Percentiles rank a stretch among this genome's conserved stretches.
phyloP scores from a whole-genome alignment of 2,329 filamentous ascomycete species.

The Fusarium clavum region DNA sequence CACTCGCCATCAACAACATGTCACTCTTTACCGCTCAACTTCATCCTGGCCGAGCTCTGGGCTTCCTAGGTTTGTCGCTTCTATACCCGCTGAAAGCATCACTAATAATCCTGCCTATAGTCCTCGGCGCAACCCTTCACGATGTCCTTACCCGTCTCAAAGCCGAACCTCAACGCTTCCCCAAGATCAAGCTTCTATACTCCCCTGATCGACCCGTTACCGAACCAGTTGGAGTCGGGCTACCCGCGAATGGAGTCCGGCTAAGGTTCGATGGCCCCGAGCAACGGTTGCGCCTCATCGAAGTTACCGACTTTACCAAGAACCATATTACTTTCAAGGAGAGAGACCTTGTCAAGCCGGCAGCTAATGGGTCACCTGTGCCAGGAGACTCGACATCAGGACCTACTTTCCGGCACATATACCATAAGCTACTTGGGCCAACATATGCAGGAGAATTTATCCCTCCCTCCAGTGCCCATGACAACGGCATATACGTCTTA shows the following conservation, averaged over 20 bases:
- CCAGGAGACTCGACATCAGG: conserved; percentile 59
- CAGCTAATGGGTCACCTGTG: conserved; percentile 51
- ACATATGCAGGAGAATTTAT: conserved; percentile 96
- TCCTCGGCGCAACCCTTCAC: conserved; percentile 90
- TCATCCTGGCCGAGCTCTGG: conserved; percentile 72
- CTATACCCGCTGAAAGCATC: background rate
- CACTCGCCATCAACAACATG: conserved; percentile 48
- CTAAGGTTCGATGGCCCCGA: conserved; percentile 94
- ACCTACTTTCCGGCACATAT: conserved; percentile 88
- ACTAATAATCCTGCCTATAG: conserved; percentile 57
- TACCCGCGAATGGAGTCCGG: conserved; percentile 88
- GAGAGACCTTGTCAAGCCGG: conserved; percentile 79
- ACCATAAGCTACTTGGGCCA: conserved; percentile 91
- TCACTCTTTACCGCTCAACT: conserved; percentile 71
- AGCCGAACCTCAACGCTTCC: conserved; percentile 84
- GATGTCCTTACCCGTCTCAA: conserved; percentile 90
- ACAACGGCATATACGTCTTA: conserved; percentile 82
- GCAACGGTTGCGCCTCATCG: conserved; percentile 89
- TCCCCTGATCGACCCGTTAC: conserved; percentile 79
- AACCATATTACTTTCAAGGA: conserved; percentile 84
- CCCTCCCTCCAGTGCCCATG: conserved; percentile 66
- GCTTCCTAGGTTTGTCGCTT: conserved; percentile 64
- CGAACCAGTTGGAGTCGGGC: conserved; percentile 77
- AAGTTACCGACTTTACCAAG: conserved; percentile 90
- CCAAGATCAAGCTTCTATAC: conserved; percentile 84